Base-by-base conservation (phyloP, 371 early-diverging fungal genomes). In the Syncephalastrum monosporum region DNA sequence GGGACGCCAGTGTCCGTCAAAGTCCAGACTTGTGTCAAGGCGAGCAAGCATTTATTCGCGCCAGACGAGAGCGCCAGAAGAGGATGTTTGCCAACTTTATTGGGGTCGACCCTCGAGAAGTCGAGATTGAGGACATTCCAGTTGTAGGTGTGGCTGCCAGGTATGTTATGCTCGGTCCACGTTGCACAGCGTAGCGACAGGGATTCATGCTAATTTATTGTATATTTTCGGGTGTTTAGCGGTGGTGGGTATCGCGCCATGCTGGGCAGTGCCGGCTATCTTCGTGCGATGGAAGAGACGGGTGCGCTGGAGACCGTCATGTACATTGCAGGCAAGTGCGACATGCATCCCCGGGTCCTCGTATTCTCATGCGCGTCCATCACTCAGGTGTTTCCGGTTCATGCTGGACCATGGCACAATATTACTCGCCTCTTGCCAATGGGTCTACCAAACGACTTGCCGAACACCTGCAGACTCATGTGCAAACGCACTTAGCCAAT, bases 161-260 rank as follows among this genome's bases (percentile, higher is more conserved):
- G 84, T 79, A 73, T 56, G 24, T 25, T 33, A 8, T 12, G 2
- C 8, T 33, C 10, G 2, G 38, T 10, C 38, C 38, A 12, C 38
- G 38, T 33, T 33, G 38, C 38, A 33, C 38, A 33, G 12, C 8
- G 38, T 7, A 33, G 10, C 38, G 10, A 33, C 38, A 33, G 7
- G 38, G 8, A 33, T 33, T 42, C n/a, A 56, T 47, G 14, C 47
- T 27, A 2, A n/a, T 48, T 19, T 16, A 53, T 17, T 48, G 23
- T 16, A 53, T 17, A 16, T 21, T 46, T 13, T 47, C 3, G 53
- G n/a, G n/a, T n/a, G 29, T 21, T 15, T 13, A 87, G 86, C 53
- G 89, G 89, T 19, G 89, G 89, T 7, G 89, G 89, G 5, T 85
- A 79, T 61, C 79, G 89, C 7, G 86, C 89, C 2, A 88, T 88